A percentile compares a stretch with the other conserved stretches of the same genome.
These are phyloP conservation scores for Aspergillus ellipticus DNA, from an alignment of 495 filamentous ascomycete species.

Conservation along the genomic window DNA sequence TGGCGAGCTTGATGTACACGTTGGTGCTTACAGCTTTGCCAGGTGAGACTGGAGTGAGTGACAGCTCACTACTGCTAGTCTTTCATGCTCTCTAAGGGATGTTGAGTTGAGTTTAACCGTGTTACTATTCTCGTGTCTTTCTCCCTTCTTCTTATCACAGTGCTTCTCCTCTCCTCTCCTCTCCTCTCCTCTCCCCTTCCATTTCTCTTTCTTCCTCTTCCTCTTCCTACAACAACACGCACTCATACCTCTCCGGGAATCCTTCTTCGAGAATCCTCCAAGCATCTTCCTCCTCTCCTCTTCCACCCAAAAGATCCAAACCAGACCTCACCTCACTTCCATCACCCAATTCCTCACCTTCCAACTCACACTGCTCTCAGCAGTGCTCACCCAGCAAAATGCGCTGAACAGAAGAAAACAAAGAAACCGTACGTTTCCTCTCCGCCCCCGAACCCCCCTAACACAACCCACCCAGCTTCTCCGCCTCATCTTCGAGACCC, in stretches of 20 bases:
- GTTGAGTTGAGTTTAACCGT: not conserved
- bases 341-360: not conserved
- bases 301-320: not conserved
- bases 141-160: too few species aligned
- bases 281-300: not conserved
- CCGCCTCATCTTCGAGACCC: constrained; percentile 1
- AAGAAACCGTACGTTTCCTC: not conserved
- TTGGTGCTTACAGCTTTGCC: too few species aligned
- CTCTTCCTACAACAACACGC: not conserved
- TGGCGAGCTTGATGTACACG: too few species aligned
- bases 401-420: not conserved
- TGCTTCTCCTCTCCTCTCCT: not conserved
- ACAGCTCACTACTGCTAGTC: too few species aligned
- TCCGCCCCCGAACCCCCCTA: not conserved
- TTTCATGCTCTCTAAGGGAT: too few species aligned
- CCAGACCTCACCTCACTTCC: not conserved
- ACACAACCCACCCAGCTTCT: not conserved
- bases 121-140: not conserved
- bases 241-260: not conserved
- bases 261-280: not conserved
- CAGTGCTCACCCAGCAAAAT: not conserved
- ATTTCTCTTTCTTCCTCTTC: not conserved
- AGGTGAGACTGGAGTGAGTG: too few species aligned
- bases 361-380: not conserved
- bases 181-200: not conserved